These are phyloP conservation scores for Actinidia polygama DNA, from an alignment of 179 eudicot species.

Conservation along the genomic window DNA sequence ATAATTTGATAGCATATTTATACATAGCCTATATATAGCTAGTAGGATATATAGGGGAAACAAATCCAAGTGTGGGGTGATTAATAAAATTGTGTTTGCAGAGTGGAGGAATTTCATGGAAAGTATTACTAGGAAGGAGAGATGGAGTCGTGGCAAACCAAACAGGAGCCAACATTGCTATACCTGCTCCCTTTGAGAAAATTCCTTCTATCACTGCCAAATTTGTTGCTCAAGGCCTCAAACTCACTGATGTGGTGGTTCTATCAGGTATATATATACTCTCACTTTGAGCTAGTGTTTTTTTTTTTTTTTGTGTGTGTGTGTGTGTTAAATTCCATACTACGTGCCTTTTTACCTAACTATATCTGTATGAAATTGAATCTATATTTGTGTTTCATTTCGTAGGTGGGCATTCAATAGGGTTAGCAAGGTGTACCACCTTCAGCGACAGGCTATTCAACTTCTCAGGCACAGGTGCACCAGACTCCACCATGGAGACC, in stretches of 20 bases:
- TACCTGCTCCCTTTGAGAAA: conserved; percentile 64
- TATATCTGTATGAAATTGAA: too few species aligned
- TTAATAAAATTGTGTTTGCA: conserved; percentile 25
- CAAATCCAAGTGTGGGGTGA: neutral
- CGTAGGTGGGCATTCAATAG: conserved; percentile 88
- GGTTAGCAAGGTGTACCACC: conserved; percentile 63
- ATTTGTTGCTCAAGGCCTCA: conserved; percentile 63
- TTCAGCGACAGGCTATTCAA: conserved; percentile 64
- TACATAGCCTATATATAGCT: neutral
- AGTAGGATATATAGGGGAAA: neutral
- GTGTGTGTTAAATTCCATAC: too few species aligned
- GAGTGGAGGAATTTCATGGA: conserved; percentile 87
- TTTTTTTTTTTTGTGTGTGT: too few species aligned
- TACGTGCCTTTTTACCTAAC: too few species aligned
- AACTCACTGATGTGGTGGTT: conserved; percentile 69
- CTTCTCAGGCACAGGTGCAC: conserved; percentile 59
- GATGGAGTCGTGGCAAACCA: conserved; percentile 82
- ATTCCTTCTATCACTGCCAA: conserved; percentile 49
- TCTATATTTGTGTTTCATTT: neutral
- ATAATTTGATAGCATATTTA: neutral
- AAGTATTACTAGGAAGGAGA: conserved; percentile 75
- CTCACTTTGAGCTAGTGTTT: too few species aligned
- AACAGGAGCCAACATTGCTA: conserved; percentile 52
- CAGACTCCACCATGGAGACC: conserved; percentile 57
- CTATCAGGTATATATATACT: conserved; percentile 55